Base-by-base conservation (phyloP, 2,329 filamentous ascomycete genomes). In the Aureobasidium pullulans region DNA sequence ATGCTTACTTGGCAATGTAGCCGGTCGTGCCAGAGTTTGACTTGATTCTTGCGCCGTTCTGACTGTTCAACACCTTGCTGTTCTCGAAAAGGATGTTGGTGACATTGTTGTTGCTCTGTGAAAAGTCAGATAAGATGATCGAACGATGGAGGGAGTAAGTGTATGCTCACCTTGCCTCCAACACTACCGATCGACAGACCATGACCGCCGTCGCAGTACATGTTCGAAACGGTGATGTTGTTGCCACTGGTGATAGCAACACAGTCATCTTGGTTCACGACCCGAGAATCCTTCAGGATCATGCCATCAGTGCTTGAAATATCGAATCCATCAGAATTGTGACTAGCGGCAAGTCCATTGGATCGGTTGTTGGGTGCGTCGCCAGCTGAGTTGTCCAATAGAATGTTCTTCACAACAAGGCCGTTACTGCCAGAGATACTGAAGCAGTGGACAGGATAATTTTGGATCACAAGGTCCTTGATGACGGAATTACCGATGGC, bases 401-500 rank as follows among this genome's bases (percentile, higher is more conserved):
- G 67, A n/a, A 77, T 64, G 31, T 72, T 70, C 50, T 71, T 68
- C 44, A 77, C 66, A 6, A 67, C 65, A 9, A 75, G 64, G 32
- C 72, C 67, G 36, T 67, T 60, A n/a, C 66, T 67, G 19, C 66
- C 67, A 29, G 68, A 69, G 47, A 76, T 68, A 29, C 70, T 66
- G 63, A 76, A 75, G 62, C 70, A 71, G 60, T 76, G 73, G 4
- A 72, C 70, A 0, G 74, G 73, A 61, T 69, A 73, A 64, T 76
- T 76, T 60, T 71, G 65, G 61, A 76, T 75, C 64, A 73, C 69
- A 11, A 76, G 66, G 56, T 71, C 68, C 16, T 66, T 62, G 61
- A 76, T 69, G 3, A 69, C 67, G 23, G 73, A 76, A 54, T 72
- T 63, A 44, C 61, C 73, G 62, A 73, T 67, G 50, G 73, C 66